phyloP scores from a whole-genome alignment of 768 basidiomycete species.

The Hericium rajendrae region DNA sequence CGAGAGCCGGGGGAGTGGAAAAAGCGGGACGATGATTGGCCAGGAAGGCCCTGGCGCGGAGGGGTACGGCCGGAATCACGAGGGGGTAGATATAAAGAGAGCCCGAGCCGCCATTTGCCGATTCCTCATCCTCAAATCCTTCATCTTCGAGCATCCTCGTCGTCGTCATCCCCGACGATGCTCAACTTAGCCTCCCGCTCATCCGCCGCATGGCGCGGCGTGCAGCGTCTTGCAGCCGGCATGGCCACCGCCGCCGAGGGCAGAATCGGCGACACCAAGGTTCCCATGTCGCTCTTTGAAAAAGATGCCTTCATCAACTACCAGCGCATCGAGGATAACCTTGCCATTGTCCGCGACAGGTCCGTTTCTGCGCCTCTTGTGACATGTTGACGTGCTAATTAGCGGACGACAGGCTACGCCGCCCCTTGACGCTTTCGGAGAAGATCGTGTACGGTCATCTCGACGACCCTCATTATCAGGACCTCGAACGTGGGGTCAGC shows the following conservation, averaged over 20 bases:
- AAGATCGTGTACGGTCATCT: slow-evolving; percentile 98
- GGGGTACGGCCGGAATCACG: slow-evolving; percentile 1
- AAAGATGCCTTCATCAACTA: slow-evolving; percentile 84
- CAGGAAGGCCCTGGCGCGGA: background rate
- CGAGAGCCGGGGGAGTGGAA: too few relatives aligned
- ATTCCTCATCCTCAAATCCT: background rate
- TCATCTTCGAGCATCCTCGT: slow-evolving; percentile 2
- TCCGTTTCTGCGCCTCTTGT: slow-evolving; percentile 20
- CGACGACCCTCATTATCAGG: slow-evolving; percentile 86
- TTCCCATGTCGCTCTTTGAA: slow-evolving; percentile 81
- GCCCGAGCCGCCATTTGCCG: background rate
- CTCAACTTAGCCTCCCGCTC: slow-evolving; percentile 12
- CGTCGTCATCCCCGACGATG: slow-evolving; percentile 11
- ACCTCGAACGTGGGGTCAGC: slow-evolving; percentile 83
- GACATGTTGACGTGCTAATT: background rate
- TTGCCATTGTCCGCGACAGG: slow-evolving; percentile 80
- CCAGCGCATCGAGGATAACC: slow-evolving; percentile 97
- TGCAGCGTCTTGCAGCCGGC: slow-evolving; percentile 25
- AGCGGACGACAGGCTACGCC: slow-evolving; percentile 50
- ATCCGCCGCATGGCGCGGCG: slow-evolving; percentile 13
- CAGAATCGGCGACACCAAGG: slow-evolving; percentile 84
- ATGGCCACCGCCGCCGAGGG: slow-evolving; percentile 65
- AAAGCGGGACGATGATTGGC: too few relatives aligned
- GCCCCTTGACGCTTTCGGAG: slow-evolving; percentile 89
- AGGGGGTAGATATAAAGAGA: background rate